Percentiles rank a stretch among this genome's conserved stretches.
Evolutionary conservation across 2,329 filamentous ascomycete species (phyloP).

Genomic region (Diplodia mutila): DNA sequence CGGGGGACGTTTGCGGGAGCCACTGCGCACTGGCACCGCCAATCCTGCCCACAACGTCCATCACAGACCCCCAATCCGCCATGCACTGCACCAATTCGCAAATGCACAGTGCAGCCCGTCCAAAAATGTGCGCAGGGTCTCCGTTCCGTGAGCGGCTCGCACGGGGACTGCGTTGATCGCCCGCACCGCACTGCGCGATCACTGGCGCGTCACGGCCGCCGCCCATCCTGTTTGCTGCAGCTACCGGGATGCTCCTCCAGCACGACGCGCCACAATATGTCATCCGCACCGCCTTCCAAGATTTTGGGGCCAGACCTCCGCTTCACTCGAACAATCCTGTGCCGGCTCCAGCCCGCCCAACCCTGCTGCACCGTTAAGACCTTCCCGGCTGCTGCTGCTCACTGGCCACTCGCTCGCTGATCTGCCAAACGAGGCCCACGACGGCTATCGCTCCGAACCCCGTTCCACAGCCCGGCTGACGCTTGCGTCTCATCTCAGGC

Average conservation of each 20-base stretch:
- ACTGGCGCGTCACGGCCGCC: constrained; percentile 14
- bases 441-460: not conserved
- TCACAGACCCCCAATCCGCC: not conserved
- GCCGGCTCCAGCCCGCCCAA: not conserved
- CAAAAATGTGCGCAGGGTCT: constrained; percentile 5
- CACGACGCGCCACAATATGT: constrained; percentile 22
- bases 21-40: constrained; percentile 1
- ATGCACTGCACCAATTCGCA: not conserved
- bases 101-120: not conserved
- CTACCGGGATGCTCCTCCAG: constrained; percentile 15
- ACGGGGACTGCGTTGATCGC: not conserved
- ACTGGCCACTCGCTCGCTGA: constrained; percentile 3
- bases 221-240: constrained; percentile 22
- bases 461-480: constrained; percentile 7
- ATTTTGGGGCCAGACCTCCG: constrained; percentile 15
- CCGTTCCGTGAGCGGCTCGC: not conserved
- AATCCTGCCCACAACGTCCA: constrained; percentile 2
- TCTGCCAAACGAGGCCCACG: constrained; percentile 5
- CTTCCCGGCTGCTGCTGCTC: not conserved
- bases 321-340: not conserved
- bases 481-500: constrained; percentile 8
- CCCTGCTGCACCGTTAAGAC: constrained; percentile 15
- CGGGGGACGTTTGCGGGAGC: not conserved
- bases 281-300: constrained; percentile 23
- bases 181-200: not conserved